These are phyloP conservation scores for Beauveria rudraprayagi DNA, from an alignment of 2,329 filamentous ascomycete species.

Conservation along the genomic window DNA sequence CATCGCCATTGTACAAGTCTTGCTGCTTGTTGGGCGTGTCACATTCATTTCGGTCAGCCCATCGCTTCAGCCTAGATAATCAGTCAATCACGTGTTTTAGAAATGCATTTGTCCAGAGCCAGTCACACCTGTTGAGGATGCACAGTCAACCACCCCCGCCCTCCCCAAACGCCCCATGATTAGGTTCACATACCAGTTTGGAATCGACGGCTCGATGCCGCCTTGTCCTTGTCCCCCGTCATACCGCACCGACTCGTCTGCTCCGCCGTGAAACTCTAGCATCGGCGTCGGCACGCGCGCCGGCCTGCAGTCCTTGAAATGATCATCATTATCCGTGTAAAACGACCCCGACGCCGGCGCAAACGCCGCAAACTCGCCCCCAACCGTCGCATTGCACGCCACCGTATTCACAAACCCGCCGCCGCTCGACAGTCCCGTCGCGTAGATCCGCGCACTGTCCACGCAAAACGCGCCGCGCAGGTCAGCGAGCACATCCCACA, in stretches of 20 bases:
- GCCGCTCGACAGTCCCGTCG: slow-evolving; percentile 39
- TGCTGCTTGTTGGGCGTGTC: slow-evolving; percentile 22
- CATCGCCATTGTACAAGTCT: slow-evolving; percentile 28
- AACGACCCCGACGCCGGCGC: slow-evolving; percentile 37
- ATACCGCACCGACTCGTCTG: slow-evolving; percentile 35
- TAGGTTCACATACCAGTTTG: slow-evolving; percentile 20
- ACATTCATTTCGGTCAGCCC: slow-evolving; percentile 34
- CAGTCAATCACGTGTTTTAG: background rate
- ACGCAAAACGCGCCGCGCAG: slow-evolving; percentile 32
- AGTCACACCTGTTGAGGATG: too few relatives aligned
- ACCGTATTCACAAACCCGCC: slow-evolving; percentile 39
- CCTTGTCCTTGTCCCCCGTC: slow-evolving; percentile 34
- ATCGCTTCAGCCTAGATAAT: slow-evolving; percentile 27
- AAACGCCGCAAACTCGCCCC: slow-evolving; percentile 35
- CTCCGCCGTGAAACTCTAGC: slow-evolving; percentile 38
- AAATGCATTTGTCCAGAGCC: background rate
- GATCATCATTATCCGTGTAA: slow-evolving; percentile 33
- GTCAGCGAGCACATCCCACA: slow-evolving; percentile 34
- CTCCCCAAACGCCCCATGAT: background rate
- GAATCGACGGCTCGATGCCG: slow-evolving; percentile 31
- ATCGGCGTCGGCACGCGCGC: slow-evolving; percentile 30
- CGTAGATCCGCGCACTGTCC: slow-evolving; percentile 37
- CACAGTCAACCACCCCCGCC: background rate
- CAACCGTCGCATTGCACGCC: slow-evolving; percentile 33
- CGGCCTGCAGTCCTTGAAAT: slow-evolving; percentile 29